Evolutionary conservation across 2,329 filamentous ascomycete genomes (phyloP).

Genomic region (Beauveria scarabaeidicola): DNA sequence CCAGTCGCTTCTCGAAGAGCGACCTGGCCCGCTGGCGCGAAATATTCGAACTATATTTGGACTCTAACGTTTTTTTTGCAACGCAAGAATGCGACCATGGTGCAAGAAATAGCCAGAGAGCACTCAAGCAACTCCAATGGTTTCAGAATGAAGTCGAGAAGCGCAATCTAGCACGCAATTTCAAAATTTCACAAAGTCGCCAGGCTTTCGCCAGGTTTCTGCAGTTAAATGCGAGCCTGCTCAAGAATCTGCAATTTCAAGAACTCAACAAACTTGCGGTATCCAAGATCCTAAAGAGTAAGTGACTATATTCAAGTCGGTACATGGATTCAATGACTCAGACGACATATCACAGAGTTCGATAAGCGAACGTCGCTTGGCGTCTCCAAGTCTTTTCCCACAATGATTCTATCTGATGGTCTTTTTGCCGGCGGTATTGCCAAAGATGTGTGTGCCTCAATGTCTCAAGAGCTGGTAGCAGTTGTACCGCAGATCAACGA

Average conservation of each 20-base stretch:
- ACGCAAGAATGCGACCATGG: conserved; percentile 64
- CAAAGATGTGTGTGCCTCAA: conserved; percentile 64
- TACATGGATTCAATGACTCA: conserved; percentile 10
- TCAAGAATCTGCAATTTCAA: conserved; percentile 75
- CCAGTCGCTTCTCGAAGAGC: conserved; percentile 51
- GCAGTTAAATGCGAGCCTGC: conserved; percentile 62
- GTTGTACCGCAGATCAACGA: conserved; percentile 77
- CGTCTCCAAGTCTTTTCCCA: conserved; percentile 54
- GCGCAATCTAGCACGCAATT: conserved; percentile 48
- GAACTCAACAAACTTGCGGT: conserved; percentile 75
- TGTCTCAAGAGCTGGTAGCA: conserved; percentile 63
- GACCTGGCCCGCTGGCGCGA: conserved; percentile 71
- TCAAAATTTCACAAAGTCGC: conserved; percentile 59
- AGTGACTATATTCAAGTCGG: conserved; percentile 17
- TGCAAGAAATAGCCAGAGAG: conserved; percentile 54
- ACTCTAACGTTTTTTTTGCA: conserved; percentile 75
- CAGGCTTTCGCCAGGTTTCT: conserved; percentile 61
- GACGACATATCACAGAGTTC: conserved; percentile 53
- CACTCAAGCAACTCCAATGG: conserved; percentile 58
- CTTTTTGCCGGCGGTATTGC: conserved; percentile 61
- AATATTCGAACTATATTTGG: conserved; percentile 74
- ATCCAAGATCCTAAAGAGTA: conserved; percentile 78
- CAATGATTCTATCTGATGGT: conserved; percentile 47
- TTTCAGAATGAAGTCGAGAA: conserved; percentile 62
- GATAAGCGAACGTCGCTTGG: conserved; percentile 75